Evolutionary conservation across 2,329 filamentous ascomycete species (phyloP).

Genomic region (Fusarium nygamai): DNA sequence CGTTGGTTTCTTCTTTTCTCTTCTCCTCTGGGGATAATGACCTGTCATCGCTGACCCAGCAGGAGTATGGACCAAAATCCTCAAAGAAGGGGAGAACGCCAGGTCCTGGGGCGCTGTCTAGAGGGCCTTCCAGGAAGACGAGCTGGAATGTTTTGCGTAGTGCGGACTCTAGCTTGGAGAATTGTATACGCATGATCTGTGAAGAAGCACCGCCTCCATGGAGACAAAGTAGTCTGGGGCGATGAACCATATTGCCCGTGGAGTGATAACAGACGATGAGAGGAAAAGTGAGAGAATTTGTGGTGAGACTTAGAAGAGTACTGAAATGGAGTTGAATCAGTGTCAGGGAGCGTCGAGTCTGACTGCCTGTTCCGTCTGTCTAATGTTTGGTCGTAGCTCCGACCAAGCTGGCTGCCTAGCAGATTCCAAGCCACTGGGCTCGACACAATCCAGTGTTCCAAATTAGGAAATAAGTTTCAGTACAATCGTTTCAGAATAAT

Average conservation of each 20-base stretch:
- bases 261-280: background rate
- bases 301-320: background rate
- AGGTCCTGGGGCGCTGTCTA: background rate
- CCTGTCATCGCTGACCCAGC: constrained; percentile 1
- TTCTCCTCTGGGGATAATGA: background rate
- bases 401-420: background rate
- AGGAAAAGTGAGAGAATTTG: background rate
- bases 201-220: constrained; percentile 5
- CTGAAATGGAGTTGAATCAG: background rate
- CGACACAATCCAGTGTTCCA: background rate
- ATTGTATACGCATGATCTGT: background rate
- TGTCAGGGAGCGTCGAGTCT: background rate
- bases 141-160: background rate
- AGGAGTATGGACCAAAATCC: background rate
- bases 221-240: background rate
- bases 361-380: background rate
- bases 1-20: background rate
- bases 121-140: background rate
- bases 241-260: background rate
- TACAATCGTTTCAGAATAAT: background rate
- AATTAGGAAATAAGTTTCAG: background rate
- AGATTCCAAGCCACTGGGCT: background rate
- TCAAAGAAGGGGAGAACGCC: constrained; percentile 2
- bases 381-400: background rate
- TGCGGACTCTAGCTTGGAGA: background rate